These are phyloP conservation scores for Barnettozyma siamensis DNA, from an alignment of 805 yeast genomes.

Conservation along the genomic window DNA sequence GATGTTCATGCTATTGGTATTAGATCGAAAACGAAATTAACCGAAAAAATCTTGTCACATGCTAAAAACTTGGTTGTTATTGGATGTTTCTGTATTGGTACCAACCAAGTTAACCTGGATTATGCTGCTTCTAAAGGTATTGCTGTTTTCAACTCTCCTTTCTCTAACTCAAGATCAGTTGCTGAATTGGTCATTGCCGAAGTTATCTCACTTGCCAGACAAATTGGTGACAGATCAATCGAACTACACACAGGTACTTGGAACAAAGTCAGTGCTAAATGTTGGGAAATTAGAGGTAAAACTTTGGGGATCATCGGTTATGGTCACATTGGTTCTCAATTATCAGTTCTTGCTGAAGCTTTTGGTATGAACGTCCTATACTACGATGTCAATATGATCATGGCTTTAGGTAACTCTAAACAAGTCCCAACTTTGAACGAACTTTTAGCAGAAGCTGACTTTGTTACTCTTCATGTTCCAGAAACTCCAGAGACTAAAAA, in stretches of 20 bases:
- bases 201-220: constrained; percentile 90
- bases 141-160: constrained; percentile 97
- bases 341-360: constrained; percentile 93
- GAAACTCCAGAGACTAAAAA: constrained; percentile 89
- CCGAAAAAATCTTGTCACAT: constrained; percentile 68
- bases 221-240: constrained; percentile 91
- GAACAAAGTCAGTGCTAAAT: constrained; percentile 91
- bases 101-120: constrained; percentile 93
- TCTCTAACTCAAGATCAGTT: constrained; percentile 96
- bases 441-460: constrained; percentile 75
- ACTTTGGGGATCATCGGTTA: constrained; percentile 96
- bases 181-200: constrained; percentile 97
- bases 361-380: constrained; percentile 96
- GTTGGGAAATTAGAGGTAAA: constrained; percentile 99
- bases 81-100: constrained; percentile 99
- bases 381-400: constrained; percentile 87
- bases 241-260: constrained; percentile 96
- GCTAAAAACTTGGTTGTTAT: constrained; percentile 86
- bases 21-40: constrained; percentile 92
- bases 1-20: constrained; percentile 97
- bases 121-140: constrained; percentile 90
- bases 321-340: constrained; percentile 97
- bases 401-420: constrained; percentile 95
- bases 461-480: constrained; percentile 91
- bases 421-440: constrained; percentile 86